These are phyloP conservation scores for Russula ochroleuca DNA, from an alignment of 768 basidiomycete genomes.

Conservation along the genomic window DNA sequence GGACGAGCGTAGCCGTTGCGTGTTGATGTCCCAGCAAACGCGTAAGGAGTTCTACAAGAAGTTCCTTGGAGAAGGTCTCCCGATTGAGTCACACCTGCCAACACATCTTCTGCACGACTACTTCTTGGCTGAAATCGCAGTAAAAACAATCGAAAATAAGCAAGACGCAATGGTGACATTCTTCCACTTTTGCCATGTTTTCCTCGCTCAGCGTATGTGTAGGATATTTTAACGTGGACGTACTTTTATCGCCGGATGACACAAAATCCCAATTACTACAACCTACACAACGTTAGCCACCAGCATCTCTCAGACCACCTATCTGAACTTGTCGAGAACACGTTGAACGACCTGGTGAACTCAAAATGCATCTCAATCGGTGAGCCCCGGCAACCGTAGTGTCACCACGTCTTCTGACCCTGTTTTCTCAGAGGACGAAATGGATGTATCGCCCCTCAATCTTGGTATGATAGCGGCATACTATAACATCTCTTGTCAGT, in stretches of 20 bases:
- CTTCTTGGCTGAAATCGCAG: slow-evolving; percentile 96
- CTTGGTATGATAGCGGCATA: slow-evolving; percentile 98
- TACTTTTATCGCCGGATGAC: slow-evolving; percentile 98
- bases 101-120: slow-evolving; percentile 92
- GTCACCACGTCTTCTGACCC: neutral
- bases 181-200: neutral
- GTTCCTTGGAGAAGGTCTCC: slow-evolving; percentile 94
- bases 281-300: slow-evolving; percentile 91
- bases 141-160: slow-evolving; percentile 99
- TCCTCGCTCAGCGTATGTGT: neutral
- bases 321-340: slow-evolving; percentile 93
- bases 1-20: slow-evolving; percentile 88
- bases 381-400: slow-evolving; percentile 32
- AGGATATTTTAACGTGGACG: slow-evolving; percentile 98
- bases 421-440: slow-evolving; percentile 69
- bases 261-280: slow-evolving; percentile 95
- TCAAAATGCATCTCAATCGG: slow-evolving; percentile 94
- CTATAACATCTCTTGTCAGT: slow-evolving; percentile 87
- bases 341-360: slow-evolving; percentile 83
- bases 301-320: slow-evolving; percentile 94
- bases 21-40: slow-evolving; percentile 96
- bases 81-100: slow-evolving; percentile 92
- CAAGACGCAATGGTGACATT: slow-evolving; percentile 83
- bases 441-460: slow-evolving; percentile 89
- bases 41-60: slow-evolving; percentile 99